A percentile compares a stretch with the other conserved stretches of the same genome.
Conservation (phyloP, 164 flowering plant species). For the Euptelea pleiosperma region DNA sequence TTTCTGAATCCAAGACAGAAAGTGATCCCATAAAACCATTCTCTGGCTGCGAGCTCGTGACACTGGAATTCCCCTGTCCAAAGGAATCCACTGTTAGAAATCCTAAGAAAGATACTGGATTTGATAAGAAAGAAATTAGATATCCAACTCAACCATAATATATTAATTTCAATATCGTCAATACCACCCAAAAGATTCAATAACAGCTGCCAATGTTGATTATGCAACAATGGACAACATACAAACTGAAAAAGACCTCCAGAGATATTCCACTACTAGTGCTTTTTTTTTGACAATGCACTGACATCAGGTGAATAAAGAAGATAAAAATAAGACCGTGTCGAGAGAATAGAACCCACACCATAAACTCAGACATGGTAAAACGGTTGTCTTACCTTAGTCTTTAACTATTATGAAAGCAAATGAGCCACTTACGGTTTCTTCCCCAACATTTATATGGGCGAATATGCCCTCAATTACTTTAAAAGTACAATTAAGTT, state of each 20-base stretch:
- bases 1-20: constrained; percentile 50
- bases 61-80: constrained; percentile 46
- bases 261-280: too few relatives aligned
- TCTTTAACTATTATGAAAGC: too few relatives aligned
- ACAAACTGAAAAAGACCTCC: background rate
- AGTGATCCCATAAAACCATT: constrained; percentile 50
- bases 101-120: background rate
- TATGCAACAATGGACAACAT: background rate
- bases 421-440: too few relatives aligned
- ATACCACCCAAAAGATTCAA: background rate
- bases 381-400: too few relatives aligned
- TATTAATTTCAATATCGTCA: background rate
- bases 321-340: too few relatives aligned
- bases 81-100: constrained; percentile 12
- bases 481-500: too few relatives aligned
- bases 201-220: background rate
- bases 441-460: too few relatives aligned
- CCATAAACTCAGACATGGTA: too few relatives aligned
- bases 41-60: constrained; percentile 37
- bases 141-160: background rate
- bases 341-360: too few relatives aligned
- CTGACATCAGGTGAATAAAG: too few relatives aligned
- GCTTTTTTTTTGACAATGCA: background rate
- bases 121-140: background rate
- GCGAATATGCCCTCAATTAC: too few relatives aligned